Evolutionary conservation across 345 rosid genomes (phyloP).

Genomic region (Eutrema heterophyllum): DNA sequence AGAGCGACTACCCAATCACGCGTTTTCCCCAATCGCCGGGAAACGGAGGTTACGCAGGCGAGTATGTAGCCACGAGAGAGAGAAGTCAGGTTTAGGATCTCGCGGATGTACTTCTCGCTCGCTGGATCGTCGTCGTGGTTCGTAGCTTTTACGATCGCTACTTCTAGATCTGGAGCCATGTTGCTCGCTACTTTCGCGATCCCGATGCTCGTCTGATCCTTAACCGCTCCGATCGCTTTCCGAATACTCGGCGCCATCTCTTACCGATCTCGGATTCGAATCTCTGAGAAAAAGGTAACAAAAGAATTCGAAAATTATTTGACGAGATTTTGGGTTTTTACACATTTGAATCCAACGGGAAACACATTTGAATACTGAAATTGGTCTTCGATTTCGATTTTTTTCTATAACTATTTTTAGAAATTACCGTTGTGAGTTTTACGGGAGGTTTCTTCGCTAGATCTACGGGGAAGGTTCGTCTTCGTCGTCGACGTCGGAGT

Average conservation of each 20-base stretch:
- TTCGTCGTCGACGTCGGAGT: neutral
- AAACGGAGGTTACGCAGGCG: slow-evolving; percentile 71
- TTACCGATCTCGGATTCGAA: neutral
- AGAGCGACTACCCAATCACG: slow-evolving; percentile 94
- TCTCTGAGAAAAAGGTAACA: neutral
- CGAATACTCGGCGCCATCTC: slow-evolving; percentile 82
- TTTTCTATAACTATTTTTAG: slow-evolving; percentile 7
- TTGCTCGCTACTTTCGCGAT: slow-evolving; percentile 88
- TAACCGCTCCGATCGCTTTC: slow-evolving; percentile 91
- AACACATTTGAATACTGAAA: neutral
- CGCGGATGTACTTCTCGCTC: slow-evolving; percentile 67
- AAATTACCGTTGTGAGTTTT: slow-evolving; percentile 22
- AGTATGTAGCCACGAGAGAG: slow-evolving; percentile 59
- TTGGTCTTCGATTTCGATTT: neutral
- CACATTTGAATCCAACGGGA: neutral
- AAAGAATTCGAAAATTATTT: neutral
- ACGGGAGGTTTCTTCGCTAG: neutral
- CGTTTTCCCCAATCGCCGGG: slow-evolving; percentile 72
- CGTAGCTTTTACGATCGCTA: slow-evolving; percentile 85
- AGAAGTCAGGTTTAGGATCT: slow-evolving; percentile 57
- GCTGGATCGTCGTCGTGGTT: slow-evolving; percentile 92
- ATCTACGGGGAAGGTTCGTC: neutral
- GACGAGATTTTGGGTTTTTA: too few relatives aligned
- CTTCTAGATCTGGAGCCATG: slow-evolving; percentile 96
- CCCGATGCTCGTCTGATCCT: slow-evolving; percentile 93